Evolutionary conservation across 1,139 yeast genomes (phyloP).

Genomic region (Zygosaccharomyces pseudobailii): DNA sequence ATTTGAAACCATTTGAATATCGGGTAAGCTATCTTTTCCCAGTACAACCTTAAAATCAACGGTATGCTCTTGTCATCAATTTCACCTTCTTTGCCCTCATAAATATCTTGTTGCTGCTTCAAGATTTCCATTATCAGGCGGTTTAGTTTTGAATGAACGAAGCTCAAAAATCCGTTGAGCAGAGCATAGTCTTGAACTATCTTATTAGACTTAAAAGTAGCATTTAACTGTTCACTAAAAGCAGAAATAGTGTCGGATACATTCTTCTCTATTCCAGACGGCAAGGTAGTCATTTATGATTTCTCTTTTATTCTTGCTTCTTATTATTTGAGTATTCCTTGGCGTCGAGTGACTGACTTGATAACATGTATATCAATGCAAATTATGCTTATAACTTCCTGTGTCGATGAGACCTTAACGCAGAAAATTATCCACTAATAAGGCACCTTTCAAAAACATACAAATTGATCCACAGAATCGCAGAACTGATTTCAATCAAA

Average conservation of each 20-base stretch:
- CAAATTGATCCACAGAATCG: conserved; percentile 1
- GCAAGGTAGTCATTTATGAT: conserved; percentile 12
- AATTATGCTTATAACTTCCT: background rate
- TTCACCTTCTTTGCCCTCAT: conserved; percentile 1
- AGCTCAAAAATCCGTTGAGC: conserved; percentile 27
- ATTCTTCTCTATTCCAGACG: conserved; percentile 12
- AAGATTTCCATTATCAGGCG: conserved; percentile 11
- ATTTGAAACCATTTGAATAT: conserved; percentile 47
- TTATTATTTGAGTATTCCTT: background rate
- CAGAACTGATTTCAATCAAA: background rate
- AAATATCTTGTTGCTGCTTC: conserved; percentile 5
- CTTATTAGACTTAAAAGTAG: conserved; percentile 23
- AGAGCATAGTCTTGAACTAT: conserved; percentile 28
- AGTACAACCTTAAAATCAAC: conserved; percentile 42
- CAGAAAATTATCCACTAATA: conserved; percentile 2
- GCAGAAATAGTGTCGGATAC: conserved; percentile 16
- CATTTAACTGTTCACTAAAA: conserved; percentile 21
- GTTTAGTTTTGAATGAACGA: conserved; percentile 27
- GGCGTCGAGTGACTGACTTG: background rate
- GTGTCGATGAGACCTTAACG: conserved; percentile 1
- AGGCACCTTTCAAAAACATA: conserved; percentile 4
- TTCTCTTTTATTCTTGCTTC: conserved; percentile 1
- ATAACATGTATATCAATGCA: conserved; percentile 3
- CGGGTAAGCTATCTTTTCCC: conserved; percentile 64
- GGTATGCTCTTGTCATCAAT: conserved; percentile 22